A percentile compares a stretch with the other conserved stretches of the same genome.
phyloP scores from a whole-genome alignment of 2,329 filamentous ascomycete genomes.

The Calycina herbarum region DNA sequence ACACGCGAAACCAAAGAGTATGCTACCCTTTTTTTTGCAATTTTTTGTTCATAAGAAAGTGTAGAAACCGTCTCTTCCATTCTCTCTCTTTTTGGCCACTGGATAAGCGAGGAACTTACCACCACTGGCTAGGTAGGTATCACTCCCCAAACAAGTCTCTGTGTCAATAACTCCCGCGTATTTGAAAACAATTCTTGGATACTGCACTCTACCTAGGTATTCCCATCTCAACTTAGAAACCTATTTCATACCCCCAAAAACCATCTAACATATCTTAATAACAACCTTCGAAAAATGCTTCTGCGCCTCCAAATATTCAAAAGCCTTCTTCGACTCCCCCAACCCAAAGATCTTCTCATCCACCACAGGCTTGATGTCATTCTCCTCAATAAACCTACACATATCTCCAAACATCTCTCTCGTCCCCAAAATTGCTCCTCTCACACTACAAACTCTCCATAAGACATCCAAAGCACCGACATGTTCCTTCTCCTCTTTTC shows the following conservation, averaged over 20 bases:
- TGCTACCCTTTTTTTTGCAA: background rate
- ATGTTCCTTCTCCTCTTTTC: constrained; percentile 28
- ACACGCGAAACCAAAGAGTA: background rate
- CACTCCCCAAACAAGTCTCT: background rate
- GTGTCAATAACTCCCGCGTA: background rate
- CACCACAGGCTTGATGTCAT: constrained; percentile 47
- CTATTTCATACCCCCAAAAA: background rate
- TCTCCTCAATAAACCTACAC: constrained; percentile 49
- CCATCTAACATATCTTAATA: constrained; percentile 36
- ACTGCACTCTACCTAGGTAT: no score
- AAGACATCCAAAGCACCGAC: constrained; percentile 37
- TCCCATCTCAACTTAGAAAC: no score
- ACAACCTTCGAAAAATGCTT: constrained; percentile 52
- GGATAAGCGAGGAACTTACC: background rate
- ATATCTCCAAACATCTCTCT: constrained; percentile 8
- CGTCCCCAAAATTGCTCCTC: constrained; percentile 36
- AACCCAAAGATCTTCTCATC: constrained; percentile 47
- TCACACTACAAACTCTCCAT: constrained; percentile 43
- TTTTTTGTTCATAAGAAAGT: background rate
- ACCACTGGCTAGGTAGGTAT: background rate
- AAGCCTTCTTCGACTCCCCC: constrained; percentile 48
- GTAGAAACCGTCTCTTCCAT: background rate
- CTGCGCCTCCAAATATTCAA: constrained; percentile 51
- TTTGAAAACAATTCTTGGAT: background rate
- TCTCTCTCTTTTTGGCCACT: background rate